Base-by-base conservation (phyloP, 78 protist genomes). In the Fonticula alba region DNA sequence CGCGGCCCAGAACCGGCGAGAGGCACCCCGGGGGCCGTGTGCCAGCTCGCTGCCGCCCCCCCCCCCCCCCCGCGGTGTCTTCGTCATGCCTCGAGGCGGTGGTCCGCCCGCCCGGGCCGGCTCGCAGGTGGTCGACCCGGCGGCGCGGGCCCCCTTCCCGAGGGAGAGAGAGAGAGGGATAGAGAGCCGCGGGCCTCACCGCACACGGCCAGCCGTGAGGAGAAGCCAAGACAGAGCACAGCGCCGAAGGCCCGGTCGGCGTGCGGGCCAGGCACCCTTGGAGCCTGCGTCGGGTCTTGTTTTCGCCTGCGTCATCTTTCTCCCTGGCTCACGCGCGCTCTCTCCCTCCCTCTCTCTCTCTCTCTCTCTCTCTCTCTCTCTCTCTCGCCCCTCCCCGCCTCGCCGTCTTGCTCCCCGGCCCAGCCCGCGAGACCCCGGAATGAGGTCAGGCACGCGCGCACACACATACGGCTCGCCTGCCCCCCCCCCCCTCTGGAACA, bases 331-430 rank as follows among this genome's bases (percentile, higher is more conserved):
- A 36, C 38, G 9, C 40, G 10, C 62, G 9, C 57, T 53, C 57
- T 53, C n/a, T n/a, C n/a, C n/a, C n/a, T n/a, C n/a, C n/a, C 29
- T 53, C 57, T 27, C 57, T 53, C 57, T 53, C 57, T 53, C 57
- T 53, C 29, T 53, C 57, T 53, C 57, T 53, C 57, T 53, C 57
- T 27, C 57, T 53, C 29, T 17, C 57, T 53, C 57, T 53, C 29
- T 53, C 57, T 53, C 57, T 53, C 57, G 7, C 57, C 13, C 7
- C 13, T 27, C 57, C 57, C 57, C n/a, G n/a, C n/a, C n/a, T n/a
- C n/a, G n/a, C n/a, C n/a, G n/a, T n/a, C n/a, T n/a, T n/a, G n/a
- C n/a, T n/a, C n/a, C n/a, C n/a, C n/a, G n/a, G n/a, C n/a, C n/a
- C n/a, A n/a, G n/a, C n/a, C n/a, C n/a, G n/a, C n/a, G n/a, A n/a